A percentile compares a stretch with the other conserved stretches of the same genome.
Conservation (phyloP, 2,329 filamentous ascomycete genomes). For the Aschersonia sp. region DNA sequence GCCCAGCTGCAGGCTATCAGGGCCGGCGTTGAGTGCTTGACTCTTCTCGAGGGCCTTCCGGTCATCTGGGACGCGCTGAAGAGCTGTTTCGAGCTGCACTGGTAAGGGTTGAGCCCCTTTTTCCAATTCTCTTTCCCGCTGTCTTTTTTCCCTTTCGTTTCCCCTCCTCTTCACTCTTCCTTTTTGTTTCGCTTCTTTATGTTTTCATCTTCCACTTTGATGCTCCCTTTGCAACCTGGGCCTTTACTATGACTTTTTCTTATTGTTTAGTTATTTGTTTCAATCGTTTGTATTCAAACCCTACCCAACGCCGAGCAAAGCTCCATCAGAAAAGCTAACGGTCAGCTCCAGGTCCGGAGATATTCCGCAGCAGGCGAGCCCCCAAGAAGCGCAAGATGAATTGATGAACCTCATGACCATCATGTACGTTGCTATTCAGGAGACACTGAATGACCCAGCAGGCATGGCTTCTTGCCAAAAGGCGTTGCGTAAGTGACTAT, state of each 20-base stretch:
- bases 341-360: slow-evolving; percentile 28
- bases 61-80: slow-evolving; percentile 36
- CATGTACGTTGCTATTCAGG: slow-evolving; percentile 45
- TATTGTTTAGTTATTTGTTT: no score
- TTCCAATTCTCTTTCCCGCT: no score
- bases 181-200: no score
- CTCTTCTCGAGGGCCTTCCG: slow-evolving; percentile 33
- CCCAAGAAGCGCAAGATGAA: slow-evolving; percentile 42
- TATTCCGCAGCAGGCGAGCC: slow-evolving; percentile 23
- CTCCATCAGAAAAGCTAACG: neutral
- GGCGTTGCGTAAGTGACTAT: slow-evolving; percentile 32
- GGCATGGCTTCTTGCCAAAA: slow-evolving; percentile 30
- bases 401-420: slow-evolving; percentile 49
- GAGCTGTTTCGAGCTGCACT: slow-evolving; percentile 35
- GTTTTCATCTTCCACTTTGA: no score
- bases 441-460: slow-evolving; percentile 34
- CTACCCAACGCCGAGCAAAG: no score
- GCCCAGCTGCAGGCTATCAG: slow-evolving; percentile 46
- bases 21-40: slow-evolving; percentile 34
- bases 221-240: no score
- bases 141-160: no score
- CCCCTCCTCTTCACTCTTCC: no score
- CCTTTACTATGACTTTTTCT: no score
- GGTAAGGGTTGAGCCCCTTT: slow-evolving; percentile 21
- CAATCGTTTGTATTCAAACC: no score